These are phyloP conservation scores for Xerocomus amazonicus DNA, from an alignment of 1,284 basidiomycete genomes.

Conservation along the genomic window DNA sequence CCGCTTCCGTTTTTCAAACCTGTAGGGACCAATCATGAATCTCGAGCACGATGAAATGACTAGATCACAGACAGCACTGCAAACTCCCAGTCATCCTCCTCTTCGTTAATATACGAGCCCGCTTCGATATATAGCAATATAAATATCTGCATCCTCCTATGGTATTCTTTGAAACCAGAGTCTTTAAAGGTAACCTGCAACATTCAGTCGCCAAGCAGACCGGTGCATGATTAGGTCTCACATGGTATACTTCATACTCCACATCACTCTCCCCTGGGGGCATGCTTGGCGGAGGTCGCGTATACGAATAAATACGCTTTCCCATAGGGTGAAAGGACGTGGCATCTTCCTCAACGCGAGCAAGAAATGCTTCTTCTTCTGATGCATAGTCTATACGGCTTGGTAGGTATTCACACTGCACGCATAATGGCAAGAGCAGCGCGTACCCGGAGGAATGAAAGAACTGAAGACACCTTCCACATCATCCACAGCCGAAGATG, in stretches of 20 bases:
- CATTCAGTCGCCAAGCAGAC: conserved; percentile 6
- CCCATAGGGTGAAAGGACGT: conserved; percentile 75
- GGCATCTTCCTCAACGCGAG: conserved; percentile 72
- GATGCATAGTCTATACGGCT: conserved; percentile 56
- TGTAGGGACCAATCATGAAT: conserved; percentile 31
- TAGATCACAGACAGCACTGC: conserved; percentile 61
- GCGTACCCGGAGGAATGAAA: conserved; percentile 73
- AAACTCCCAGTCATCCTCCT: conserved; percentile 89
- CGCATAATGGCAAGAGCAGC: background rate
- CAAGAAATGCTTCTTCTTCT: conserved; percentile 60
- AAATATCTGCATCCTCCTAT: conserved; percentile 93
- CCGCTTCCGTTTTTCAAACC: conserved; percentile 81
- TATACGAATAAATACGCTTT: conserved; percentile 73
- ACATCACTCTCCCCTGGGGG: conserved; percentile 47
- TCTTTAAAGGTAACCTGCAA: conserved; percentile 78
- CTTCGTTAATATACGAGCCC: conserved; percentile 89
- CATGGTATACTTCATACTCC: conserved; percentile 85
- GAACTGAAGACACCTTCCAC: conserved; percentile 75
- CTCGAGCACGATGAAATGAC: background rate
- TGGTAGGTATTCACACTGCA: background rate
- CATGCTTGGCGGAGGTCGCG: conserved; percentile 43
- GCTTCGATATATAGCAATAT: conserved; percentile 94
- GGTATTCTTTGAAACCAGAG: conserved; percentile 89
- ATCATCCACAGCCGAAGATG: conserved; percentile 82
- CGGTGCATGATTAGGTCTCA: conserved; percentile 37